Percentiles rank a stretch among this genome's conserved stretches.
These are phyloP conservation scores for Diaporthe amygdali DNA, from an alignment of 2,329 filamentous ascomycete genomes.

Conservation along the genomic window DNA sequence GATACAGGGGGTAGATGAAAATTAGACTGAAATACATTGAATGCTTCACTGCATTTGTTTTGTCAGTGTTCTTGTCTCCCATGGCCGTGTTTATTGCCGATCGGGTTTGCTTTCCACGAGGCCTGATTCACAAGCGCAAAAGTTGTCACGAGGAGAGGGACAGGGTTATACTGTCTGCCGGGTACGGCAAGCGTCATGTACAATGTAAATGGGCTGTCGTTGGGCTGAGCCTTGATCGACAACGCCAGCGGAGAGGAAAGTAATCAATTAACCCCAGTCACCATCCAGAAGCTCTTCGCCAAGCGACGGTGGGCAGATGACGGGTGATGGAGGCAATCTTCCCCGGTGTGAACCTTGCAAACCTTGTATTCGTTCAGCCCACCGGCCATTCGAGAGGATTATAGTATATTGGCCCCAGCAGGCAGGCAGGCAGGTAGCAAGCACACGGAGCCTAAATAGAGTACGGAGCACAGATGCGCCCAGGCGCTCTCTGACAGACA, in stretches of 20 bases:
- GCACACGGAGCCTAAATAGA: constrained; percentile 10
- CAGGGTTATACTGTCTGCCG: neutral
- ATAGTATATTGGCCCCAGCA: neutral
- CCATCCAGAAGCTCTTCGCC: constrained; percentile 1
- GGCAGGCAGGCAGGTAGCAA: neutral
- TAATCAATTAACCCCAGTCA: neutral
- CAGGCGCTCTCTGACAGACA: constrained; percentile 6
- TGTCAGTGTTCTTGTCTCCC: neutral
- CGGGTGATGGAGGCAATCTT: neutral
- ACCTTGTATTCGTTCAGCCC: neutral
- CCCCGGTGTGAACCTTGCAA: constrained; percentile 8
- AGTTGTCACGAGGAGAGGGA: neutral
- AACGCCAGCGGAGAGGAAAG: neutral
- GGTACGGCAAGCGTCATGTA: neutral
- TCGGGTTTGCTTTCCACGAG: neutral
- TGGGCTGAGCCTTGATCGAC: constrained; percentile 10
- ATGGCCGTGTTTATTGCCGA: neutral
- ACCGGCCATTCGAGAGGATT: neutral
- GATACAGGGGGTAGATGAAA: neutral
- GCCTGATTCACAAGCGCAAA: neutral
- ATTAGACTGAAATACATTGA: neutral
- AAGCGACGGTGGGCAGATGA: neutral
- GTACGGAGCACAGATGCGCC: constrained; percentile 1
- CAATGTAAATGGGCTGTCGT: neutral
- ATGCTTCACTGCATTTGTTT: neutral